Evolutionary conservation across 805 yeast species (phyloP).

Genomic region (Ogataea naganishii): DNA sequence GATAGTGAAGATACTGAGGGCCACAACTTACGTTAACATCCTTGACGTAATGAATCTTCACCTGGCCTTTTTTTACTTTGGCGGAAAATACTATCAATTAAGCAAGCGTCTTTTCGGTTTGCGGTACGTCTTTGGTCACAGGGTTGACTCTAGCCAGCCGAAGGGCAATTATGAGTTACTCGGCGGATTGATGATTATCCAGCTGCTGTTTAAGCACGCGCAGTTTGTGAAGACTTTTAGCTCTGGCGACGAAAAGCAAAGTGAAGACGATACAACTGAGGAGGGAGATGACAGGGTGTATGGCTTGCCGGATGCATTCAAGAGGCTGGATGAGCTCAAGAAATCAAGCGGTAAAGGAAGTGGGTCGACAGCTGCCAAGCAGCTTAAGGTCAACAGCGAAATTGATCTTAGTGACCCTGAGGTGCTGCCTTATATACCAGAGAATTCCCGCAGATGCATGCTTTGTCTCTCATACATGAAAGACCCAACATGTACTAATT

Average conservation of each 20-base stretch:
- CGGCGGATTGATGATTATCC: constrained; percentile 54
- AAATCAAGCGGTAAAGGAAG: too few relatives aligned
- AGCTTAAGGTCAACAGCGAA: constrained; percentile 13
- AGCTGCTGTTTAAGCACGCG: constrained; percentile 37
- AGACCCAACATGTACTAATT: constrained; percentile 76
- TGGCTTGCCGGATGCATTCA: too few relatives aligned
- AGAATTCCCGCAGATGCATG: constrained; percentile 67
- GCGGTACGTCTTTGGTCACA: constrained; percentile 69
- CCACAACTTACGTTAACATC: constrained; percentile 34
- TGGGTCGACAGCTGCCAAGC: too few relatives aligned
- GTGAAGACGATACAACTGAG: constrained; percentile 7
- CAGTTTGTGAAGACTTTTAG: constrained; percentile 19
- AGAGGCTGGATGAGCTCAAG: too few relatives aligned
- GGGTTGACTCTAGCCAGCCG: constrained; percentile 33
- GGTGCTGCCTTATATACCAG: constrained; percentile 60
- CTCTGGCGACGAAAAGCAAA: constrained; percentile 12
- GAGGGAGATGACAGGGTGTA: constrained; percentile 6
- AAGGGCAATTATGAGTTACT: constrained; percentile 66
- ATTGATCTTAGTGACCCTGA: constrained; percentile 50
- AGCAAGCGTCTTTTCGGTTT: constrained; percentile 73
- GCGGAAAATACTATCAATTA: constrained; percentile 72
- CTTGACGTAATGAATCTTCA: constrained; percentile 59
- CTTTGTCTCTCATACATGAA: constrained; percentile 74
- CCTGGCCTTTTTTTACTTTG: constrained; percentile 73
- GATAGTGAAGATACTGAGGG: constrained; percentile 9